phyloP scores from a whole-genome alignment of 306 rosid genomes.

The Sophora flavescens region DNA sequence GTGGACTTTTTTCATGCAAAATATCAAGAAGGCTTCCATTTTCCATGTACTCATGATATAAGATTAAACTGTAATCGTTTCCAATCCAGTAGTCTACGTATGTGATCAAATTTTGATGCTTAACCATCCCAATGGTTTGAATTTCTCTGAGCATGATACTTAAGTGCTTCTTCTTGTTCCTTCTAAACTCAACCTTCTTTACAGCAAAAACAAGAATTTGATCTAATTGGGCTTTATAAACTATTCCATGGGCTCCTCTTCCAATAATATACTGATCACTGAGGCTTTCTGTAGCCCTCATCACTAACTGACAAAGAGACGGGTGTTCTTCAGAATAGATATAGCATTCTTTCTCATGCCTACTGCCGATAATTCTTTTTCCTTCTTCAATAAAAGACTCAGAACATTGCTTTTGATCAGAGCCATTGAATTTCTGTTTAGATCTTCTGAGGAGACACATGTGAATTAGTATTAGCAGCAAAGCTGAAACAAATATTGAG shows the following conservation, averaged over 20 bases:
- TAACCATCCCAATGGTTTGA: slow-evolving; percentile 50
- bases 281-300: slow-evolving; percentile 59
- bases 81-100: slow-evolving; percentile 56
- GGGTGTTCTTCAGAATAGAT: background rate
- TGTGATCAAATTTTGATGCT: slow-evolving; percentile 62
- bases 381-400: background rate
- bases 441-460: background rate
- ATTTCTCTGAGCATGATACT: background rate
- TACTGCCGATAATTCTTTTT: no score
- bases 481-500: no score
- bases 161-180: slow-evolving; percentile 27
- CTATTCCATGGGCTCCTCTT: slow-evolving; percentile 69
- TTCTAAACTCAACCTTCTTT: slow-evolving; percentile 57
- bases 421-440: background rate
- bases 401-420: no score
- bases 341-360: no score
- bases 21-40: slow-evolving; percentile 73
- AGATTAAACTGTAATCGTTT: slow-evolving; percentile 53
- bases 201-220: slow-evolving; percentile 49
- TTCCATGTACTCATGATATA: slow-evolving; percentile 56
- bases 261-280: slow-evolving; percentile 57
- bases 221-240: slow-evolving; percentile 57
- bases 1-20: slow-evolving; percentile 53
- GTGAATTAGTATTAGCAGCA: background rate
- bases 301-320: slow-evolving; percentile 43